These are phyloP conservation scores for Colletotrichum orbiculare DNA, from an alignment of 2,329 filamentous ascomycete genomes.

Conservation along the genomic window DNA sequence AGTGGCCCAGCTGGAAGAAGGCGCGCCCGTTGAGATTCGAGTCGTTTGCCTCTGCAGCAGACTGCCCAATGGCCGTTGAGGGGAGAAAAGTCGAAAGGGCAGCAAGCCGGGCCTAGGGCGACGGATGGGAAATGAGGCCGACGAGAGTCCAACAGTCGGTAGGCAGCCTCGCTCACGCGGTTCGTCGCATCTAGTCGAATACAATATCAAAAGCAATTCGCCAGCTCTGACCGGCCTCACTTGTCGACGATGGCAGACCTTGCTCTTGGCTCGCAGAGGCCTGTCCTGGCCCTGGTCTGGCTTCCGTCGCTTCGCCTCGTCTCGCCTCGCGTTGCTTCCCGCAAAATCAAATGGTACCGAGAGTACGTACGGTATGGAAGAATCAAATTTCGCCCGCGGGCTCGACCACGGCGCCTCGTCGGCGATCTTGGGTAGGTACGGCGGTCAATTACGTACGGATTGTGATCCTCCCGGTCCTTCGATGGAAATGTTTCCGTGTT, in stretches of 20 bases:
- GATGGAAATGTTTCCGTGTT: background rate
- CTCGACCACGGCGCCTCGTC: slow-evolving; percentile 27
- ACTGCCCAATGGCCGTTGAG: too few relatives aligned
- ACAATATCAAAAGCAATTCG: slow-evolving; percentile 3
- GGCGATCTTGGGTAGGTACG: slow-evolving; percentile 6
- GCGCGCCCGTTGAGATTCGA: background rate
- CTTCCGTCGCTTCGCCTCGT: slow-evolving; percentile 30
- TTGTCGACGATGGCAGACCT: background rate
- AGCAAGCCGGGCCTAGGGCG: too few relatives aligned
- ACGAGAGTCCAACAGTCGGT: background rate
- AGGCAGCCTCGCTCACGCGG: background rate
- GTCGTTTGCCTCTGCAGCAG: background rate
- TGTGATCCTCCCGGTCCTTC: background rate
- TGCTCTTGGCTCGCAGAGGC: background rate
- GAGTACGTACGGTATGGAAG: slow-evolving; percentile 22
- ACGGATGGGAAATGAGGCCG: background rate
- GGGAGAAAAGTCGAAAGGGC: too few relatives aligned
- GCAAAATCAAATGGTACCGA: slow-evolving; percentile 23
- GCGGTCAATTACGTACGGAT: slow-evolving; percentile 15
- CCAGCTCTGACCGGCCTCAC: slow-evolving; percentile 5
- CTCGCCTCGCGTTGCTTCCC: slow-evolving; percentile 26
- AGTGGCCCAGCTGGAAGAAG: background rate
- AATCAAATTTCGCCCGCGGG: slow-evolving; percentile 25
- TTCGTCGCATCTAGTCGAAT: background rate
- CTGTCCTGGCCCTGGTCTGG: background rate